Conservation (phyloP, 1,284 basidiomycete genomes). For the Cerrena zonata region DNA sequence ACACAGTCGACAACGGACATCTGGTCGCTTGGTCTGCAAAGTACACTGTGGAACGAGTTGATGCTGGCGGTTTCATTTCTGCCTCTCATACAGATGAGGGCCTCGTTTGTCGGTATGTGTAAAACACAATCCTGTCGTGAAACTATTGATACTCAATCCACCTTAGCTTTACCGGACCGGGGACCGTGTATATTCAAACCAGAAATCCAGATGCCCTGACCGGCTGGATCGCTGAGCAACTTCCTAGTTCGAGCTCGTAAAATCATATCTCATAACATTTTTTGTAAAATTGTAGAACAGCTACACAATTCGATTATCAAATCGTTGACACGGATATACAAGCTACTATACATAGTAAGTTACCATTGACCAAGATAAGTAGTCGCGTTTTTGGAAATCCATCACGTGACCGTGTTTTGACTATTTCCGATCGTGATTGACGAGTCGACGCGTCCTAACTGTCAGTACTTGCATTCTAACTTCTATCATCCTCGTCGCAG, state of each 20-base stretch:
- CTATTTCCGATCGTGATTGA: too few species aligned
- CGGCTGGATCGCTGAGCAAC: constrained; percentile 25
- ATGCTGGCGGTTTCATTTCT: constrained; percentile 27
- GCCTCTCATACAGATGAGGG: constrained; percentile 28
- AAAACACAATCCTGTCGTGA: neutral
- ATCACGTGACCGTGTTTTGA: too few species aligned
- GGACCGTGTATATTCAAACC: constrained; percentile 29
- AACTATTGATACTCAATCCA: neutral
- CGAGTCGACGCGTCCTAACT: too few species aligned
- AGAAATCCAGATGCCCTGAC: constrained; percentile 27
- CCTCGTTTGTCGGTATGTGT: constrained; percentile 26
- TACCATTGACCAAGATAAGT: too few species aligned
- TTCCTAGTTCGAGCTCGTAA: constrained; percentile 11
- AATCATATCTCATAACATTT: too few species aligned
- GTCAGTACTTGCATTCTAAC: too few species aligned
- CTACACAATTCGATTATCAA: too few species aligned
- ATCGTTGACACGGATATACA: too few species aligned
- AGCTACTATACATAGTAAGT: too few species aligned
- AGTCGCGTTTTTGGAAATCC: too few species aligned
- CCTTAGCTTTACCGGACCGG: constrained; percentile 28
- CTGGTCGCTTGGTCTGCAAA: constrained; percentile 30
- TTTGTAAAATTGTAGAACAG: too few species aligned
- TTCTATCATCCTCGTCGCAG: too few species aligned
- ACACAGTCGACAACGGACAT: constrained; percentile 29
- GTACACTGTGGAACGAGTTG: constrained; percentile 30